phyloP scores from a whole-genome alignment of 306 rosid species.

The Malus asiatica region DNA sequence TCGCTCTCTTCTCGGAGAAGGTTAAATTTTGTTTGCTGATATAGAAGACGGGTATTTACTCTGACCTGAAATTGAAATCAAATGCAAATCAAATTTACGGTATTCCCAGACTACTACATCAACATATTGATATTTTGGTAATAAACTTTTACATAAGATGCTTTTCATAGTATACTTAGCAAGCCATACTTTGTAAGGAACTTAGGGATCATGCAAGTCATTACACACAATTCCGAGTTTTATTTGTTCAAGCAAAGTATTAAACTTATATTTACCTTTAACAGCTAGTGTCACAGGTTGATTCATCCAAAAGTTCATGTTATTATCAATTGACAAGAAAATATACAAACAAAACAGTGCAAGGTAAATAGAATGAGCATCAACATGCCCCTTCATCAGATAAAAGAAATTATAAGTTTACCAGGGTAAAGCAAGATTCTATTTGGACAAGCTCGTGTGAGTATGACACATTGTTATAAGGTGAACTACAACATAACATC shows the following conservation, averaged over 20 bases:
- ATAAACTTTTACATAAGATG: background rate
- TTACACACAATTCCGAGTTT: background rate
- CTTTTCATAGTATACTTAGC: background rate
- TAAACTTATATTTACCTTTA: background rate
- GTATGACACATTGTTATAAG: background rate
- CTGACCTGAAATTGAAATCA: conserved; percentile 66
- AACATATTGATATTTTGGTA: background rate
- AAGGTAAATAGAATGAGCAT: background rate
- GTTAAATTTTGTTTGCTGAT: conserved; percentile 97
- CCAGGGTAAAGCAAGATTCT: background rate
- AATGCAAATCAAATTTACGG: conserved; percentile 10
- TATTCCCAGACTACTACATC: background rate
- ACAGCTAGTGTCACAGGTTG: background rate
- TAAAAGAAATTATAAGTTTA: background rate
- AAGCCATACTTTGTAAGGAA: background rate
- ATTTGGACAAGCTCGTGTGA: background rate
- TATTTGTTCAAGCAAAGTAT: background rate
- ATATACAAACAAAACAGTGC: background rate
- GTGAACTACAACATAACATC: background rate
- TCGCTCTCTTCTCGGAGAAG: conserved; percentile 99
- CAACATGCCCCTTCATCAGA: background rate
- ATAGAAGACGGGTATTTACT: conserved; percentile 94
- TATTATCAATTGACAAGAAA: background rate
- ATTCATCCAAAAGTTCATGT: background rate
- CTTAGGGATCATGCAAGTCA: background rate